Conservation (phyloP, 2,329 filamentous ascomycete species). For the Fusarium sp. region DNA sequence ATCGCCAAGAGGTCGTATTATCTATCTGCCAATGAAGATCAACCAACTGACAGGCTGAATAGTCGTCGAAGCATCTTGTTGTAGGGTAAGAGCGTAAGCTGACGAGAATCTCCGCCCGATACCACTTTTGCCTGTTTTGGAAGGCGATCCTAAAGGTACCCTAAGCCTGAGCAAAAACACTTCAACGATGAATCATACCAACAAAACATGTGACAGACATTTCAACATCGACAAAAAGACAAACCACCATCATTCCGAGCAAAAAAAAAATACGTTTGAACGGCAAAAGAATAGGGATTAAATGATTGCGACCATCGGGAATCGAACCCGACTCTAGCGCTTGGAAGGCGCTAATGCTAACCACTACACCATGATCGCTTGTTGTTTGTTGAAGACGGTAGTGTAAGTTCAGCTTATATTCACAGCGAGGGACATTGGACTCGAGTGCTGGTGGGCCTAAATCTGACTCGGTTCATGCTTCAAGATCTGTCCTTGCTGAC, state of each 20-base stretch:
- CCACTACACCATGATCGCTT: slow-evolving; percentile 10
- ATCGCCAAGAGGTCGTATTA: neutral
- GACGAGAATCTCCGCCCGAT: neutral
- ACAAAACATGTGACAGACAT: neutral
- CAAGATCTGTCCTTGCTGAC: neutral
- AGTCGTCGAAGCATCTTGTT: neutral
- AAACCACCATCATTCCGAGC: neutral
- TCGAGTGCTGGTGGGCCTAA: neutral
- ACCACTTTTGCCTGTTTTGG: neutral
- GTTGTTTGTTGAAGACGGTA: neutral
- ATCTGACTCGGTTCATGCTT: neutral
- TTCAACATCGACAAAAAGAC: neutral
- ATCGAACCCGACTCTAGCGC: slow-evolving; percentile 15
- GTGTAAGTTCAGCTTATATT: neutral
- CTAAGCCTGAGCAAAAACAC: neutral
- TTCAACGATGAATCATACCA: neutral
- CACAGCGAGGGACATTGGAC: neutral
- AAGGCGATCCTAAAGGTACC: neutral
- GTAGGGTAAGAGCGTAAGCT: neutral
- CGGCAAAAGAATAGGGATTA: neutral
- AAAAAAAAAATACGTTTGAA: neutral
- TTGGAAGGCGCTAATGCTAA: slow-evolving; percentile 16
- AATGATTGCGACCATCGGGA: neutral
- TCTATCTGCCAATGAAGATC: neutral
- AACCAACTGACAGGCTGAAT: neutral